Conservation (phyloP, 768 basidiomycete genomes). For the Pisolithus marmoratus region DNA sequence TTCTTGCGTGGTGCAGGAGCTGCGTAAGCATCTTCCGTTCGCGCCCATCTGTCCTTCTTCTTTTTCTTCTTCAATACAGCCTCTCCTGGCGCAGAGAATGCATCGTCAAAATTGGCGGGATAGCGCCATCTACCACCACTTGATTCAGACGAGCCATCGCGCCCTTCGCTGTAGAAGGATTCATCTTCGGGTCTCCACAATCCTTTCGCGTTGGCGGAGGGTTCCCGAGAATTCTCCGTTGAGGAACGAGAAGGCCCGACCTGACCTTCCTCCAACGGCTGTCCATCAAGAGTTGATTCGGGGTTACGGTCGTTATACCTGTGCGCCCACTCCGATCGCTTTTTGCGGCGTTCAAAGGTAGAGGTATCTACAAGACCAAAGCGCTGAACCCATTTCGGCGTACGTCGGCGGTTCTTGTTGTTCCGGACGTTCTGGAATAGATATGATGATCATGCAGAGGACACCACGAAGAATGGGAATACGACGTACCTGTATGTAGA, state of each 20-base stretch:
- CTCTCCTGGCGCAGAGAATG: constrained; percentile 36
- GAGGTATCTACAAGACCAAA: constrained; percentile 85
- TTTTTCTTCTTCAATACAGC: constrained; percentile 57
- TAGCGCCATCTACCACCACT: constrained; percentile 72
- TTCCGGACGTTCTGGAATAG: constrained; percentile 81
- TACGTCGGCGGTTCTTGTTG: constrained; percentile 87
- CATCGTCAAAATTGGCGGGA: constrained; percentile 77
- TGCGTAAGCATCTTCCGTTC: constrained; percentile 79
- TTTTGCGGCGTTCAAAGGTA: constrained; percentile 70
- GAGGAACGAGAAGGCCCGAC: constrained; percentile 22
- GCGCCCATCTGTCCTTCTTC: constrained; percentile 85
- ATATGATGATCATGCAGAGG: constrained; percentile 3
- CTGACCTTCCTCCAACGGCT: constrained; percentile 78
- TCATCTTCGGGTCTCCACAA: constrained; percentile 78
- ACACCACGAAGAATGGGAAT: neutral
- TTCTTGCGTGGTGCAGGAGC: constrained; percentile 16
- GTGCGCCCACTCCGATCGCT: constrained; percentile 80
- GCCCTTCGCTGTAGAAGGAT: constrained; percentile 52
- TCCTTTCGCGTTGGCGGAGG: constrained; percentile 35
- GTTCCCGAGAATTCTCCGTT: constrained; percentile 9
- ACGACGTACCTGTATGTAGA: constrained; percentile 72
- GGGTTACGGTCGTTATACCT: constrained; percentile 81
- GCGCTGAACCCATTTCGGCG: constrained; percentile 92
- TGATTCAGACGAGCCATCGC: constrained; percentile 29
- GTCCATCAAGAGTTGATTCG: constrained; percentile 62